Percentiles rank a stretch among this genome's conserved stretches.
Conservation (phyloP, 1,284 basidiomycete genomes). For the Trichosporon ovoides region DNA sequence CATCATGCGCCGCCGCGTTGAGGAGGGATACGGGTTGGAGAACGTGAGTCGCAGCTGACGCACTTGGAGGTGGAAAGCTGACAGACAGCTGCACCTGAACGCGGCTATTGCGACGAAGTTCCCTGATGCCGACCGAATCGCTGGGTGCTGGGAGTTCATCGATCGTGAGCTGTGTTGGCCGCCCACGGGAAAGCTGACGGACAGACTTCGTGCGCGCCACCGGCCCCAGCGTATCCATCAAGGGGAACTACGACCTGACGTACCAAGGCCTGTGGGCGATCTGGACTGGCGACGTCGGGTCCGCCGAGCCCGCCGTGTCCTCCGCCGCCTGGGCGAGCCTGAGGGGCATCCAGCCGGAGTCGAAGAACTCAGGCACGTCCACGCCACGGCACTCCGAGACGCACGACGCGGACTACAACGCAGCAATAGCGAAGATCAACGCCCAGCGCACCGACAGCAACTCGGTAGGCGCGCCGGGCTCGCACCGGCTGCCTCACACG, state of each 20-base stretch:
- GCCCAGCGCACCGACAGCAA: conserved; percentile 12
- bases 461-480: conserved; percentile 21
- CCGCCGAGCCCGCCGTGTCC: background rate
- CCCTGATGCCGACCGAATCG: conserved; percentile 51
- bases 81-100: conserved; percentile 60
- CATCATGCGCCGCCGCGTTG: conserved; percentile 64
- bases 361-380: no score
- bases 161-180: conserved; percentile 57
- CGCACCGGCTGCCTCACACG: conserved; percentile 22
- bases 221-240: conserved; percentile 52
- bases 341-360: background rate
- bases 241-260: conserved; percentile 70
- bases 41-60: conserved; percentile 56
- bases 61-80: background rate
- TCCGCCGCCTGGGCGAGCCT: background rate
- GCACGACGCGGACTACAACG: conserved; percentile 24
- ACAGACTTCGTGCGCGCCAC: conserved; percentile 39
- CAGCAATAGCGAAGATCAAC: conserved; percentile 24
- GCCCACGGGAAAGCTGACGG: conserved; percentile 14
- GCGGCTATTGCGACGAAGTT: conserved; percentile 57
- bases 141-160: conserved; percentile 76
- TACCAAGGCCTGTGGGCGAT: conserved; percentile 74
- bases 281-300: conserved; percentile 59
- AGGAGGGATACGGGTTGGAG: conserved; percentile 70
- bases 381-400: background rate